These are phyloP conservation scores for Acorus gramineus DNA, from an alignment of 106 monocot species.

Conservation along the genomic window DNA sequence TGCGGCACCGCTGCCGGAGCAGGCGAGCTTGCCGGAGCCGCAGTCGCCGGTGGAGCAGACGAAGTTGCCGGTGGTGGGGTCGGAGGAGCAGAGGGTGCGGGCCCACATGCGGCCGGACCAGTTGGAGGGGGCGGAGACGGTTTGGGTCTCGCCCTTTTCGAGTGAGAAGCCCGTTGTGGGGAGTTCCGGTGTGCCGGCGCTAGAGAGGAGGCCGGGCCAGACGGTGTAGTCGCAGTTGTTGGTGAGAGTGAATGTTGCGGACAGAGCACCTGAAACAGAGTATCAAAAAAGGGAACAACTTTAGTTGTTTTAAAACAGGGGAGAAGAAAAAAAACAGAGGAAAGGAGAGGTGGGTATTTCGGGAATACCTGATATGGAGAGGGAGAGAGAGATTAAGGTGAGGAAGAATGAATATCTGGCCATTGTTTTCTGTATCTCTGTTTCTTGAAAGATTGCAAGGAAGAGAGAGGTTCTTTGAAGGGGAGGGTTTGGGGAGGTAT, in stretches of 20 bases:
- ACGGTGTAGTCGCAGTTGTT: slow-evolving; percentile 86
- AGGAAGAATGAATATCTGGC: too few relatives aligned
- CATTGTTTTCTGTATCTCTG: too few relatives aligned
- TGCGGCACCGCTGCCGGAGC: slow-evolving; percentile 44
- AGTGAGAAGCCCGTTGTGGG: slow-evolving; percentile 39
- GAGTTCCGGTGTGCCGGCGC: slow-evolving; percentile 52
- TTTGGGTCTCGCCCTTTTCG: slow-evolving; percentile 22
- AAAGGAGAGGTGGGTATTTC: too few relatives aligned
- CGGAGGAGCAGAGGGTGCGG: slow-evolving; percentile 58
- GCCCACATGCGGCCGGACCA: slow-evolving; percentile 96
- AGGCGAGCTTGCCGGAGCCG: slow-evolving; percentile 34
- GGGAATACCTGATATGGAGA: too few relatives aligned
- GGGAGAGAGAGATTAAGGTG: too few relatives aligned
- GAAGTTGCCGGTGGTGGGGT: slow-evolving; percentile 28
- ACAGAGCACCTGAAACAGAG: slow-evolving; percentile 9
- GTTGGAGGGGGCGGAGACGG: slow-evolving; percentile 29
- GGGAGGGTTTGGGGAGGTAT: slow-evolving; percentile 16
- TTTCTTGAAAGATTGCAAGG: too few relatives aligned
- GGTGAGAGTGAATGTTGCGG: slow-evolving; percentile 59
- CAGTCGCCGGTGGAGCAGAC: slow-evolving; percentile 68
- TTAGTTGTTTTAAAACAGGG: not conserved
- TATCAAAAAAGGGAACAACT: not conserved
- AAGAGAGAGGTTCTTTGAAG: not conserved
- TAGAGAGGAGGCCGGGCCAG: slow-evolving; percentile 78
- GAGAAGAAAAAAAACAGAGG: not conserved